These are phyloP conservation scores for Fusarium bactridioides DNA, from an alignment of 2,329 filamentous ascomycete species.

Conservation along the genomic window DNA sequence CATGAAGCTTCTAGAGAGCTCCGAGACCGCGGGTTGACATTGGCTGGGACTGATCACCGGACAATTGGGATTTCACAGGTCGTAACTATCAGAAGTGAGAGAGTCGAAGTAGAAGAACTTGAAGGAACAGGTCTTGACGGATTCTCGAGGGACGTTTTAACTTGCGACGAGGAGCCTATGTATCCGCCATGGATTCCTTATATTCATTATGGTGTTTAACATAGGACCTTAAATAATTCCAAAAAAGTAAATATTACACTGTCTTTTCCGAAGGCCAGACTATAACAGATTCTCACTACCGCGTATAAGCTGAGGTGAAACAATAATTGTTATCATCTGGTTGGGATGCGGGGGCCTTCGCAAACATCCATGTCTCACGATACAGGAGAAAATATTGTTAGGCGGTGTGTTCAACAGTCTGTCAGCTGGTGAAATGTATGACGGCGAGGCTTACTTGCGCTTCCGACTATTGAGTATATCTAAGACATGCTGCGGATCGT, in stretches of 20 bases:
- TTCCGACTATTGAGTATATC: not conserved
- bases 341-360: no score
- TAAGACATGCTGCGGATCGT: not conserved
- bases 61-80: not conserved
- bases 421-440: not conserved
- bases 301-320: not conserved
- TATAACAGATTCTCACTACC: no score
- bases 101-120: not conserved
- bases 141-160: not conserved
- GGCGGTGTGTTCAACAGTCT: not conserved
- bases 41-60: not conserved
- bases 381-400: accelerated
- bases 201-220: not conserved
- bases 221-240: no score
- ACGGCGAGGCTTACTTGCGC: not conserved
- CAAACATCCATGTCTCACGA: not conserved
- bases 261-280: no score
- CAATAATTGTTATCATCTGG: not conserved
- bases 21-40: not conserved
- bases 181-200: not conserved
- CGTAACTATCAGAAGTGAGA: not conserved
- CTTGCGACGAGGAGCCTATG: not conserved
- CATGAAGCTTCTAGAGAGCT: not conserved
- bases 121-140: not conserved
- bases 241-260: no score